A percentile compares a stretch with the other conserved stretches of the same genome.
Conservation (phyloP, 148 eudicot species). For the Chenopodium album region DNA sequence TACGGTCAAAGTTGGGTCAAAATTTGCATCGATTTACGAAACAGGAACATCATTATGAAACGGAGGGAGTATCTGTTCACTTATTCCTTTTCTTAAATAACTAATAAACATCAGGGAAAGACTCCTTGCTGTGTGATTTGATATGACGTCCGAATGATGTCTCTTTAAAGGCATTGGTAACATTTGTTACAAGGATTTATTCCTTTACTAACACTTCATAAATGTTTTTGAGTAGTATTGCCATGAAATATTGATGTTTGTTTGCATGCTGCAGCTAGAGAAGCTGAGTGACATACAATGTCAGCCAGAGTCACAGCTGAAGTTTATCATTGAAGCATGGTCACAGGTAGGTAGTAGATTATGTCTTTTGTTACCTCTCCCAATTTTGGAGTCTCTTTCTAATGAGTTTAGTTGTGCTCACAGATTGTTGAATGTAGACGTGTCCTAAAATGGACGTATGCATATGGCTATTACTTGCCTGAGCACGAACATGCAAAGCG, state of each 20-base stretch:
- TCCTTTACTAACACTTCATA: not conserved
- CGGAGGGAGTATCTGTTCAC: no score
- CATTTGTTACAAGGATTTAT: not conserved
- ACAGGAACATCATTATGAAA: no score
- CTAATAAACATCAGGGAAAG: not conserved
- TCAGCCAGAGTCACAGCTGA: slow-evolving; percentile 81
- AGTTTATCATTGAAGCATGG: slow-evolving; percentile 88
- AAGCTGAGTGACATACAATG: slow-evolving; percentile 75
- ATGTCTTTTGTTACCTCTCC: not conserved
- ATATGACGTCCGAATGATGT: not conserved
- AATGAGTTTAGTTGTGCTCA: slow-evolving; percentile 22
- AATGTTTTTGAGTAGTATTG: not conserved
- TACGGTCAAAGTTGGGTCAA: no score
- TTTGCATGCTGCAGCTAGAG: slow-evolving; percentile 59
- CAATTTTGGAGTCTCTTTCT: not conserved
- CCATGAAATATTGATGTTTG: not conserved
- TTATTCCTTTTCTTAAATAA: not conserved
- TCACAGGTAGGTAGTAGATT: slow-evolving; percentile 65
- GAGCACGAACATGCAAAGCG: slow-evolving; percentile 75
- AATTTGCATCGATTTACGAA: no score
- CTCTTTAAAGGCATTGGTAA: not conserved
- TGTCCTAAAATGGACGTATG: slow-evolving; percentile 92
- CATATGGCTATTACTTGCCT: slow-evolving; percentile 83
- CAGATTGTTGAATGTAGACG: slow-evolving; percentile 97
- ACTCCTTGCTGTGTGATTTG: not conserved